Percentiles rank a stretch among this genome's conserved stretches.
phyloP scores from a whole-genome alignment of 257 asterid species.

The Fraxinus anomala region DNA sequence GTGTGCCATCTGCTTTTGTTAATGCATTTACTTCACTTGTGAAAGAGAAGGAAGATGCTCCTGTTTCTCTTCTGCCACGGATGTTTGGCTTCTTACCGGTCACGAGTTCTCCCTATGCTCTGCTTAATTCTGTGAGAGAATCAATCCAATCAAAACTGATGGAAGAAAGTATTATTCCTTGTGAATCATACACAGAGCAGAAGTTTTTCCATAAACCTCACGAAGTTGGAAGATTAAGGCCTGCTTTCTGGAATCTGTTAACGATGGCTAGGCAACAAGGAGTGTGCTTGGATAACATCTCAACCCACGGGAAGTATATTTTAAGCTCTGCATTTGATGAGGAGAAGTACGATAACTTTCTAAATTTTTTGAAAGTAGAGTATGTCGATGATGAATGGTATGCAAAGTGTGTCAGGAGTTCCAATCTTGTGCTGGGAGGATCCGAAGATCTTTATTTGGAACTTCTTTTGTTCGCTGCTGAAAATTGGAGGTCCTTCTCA shows the following conservation, averaged over 20 bases:
- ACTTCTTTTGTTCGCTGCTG: conserved; percentile 34
- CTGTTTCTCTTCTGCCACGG: conserved; percentile 21
- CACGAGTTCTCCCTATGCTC: conserved; percentile 26
- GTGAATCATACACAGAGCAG: conserved; percentile 34
- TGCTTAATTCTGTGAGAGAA: conserved; percentile 33
- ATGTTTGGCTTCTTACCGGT: conserved; percentile 40
- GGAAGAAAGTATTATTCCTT: conserved; percentile 35
- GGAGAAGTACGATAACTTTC: conserved; percentile 19
- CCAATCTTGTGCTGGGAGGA: conserved; percentile 32
- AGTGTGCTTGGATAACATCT: conserved; percentile 36
- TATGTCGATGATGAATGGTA: conserved; percentile 39
- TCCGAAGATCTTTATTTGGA: conserved; percentile 38
- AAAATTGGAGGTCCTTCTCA: conserved; percentile 24
- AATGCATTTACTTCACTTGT: conserved; percentile 37
- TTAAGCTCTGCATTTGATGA: conserved; percentile 33
- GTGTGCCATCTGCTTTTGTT: conserved; percentile 35
- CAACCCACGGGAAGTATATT: conserved; percentile 38
- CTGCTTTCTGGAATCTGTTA: conserved; percentile 37
- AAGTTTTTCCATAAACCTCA: conserved; percentile 34
- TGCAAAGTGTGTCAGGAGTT: conserved; percentile 38
- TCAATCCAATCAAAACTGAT: conserved; percentile 30
- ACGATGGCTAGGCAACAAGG: conserved; percentile 30
- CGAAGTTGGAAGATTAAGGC: conserved; percentile 34
- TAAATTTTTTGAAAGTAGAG: conserved; percentile 31
- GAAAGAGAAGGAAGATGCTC: conserved; percentile 27